These are phyloP conservation scores for Amesomyces nigricolor DNA, from an alignment of 2,329 filamentous ascomycete genomes.

Conservation along the genomic window DNA sequence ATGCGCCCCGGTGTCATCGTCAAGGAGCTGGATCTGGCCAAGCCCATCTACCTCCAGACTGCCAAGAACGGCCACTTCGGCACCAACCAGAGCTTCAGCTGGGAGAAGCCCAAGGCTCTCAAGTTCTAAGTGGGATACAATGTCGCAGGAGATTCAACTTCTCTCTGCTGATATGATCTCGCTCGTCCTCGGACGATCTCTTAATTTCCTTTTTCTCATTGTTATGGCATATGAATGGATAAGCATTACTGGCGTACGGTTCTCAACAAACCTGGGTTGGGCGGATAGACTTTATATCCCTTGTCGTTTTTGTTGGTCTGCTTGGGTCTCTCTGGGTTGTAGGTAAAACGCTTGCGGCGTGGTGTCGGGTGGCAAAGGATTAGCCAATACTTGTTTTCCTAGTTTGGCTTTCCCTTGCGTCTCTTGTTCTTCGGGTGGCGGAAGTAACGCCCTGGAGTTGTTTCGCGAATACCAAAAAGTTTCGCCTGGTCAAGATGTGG, in stretches of 20 bases:
- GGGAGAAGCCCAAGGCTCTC: slow-evolving; percentile 96
- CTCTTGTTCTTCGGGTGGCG: slow-evolving; percentile 10
- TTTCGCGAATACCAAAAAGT: slow-evolving; percentile 19
- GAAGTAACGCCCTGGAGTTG: slow-evolving; percentile 20
- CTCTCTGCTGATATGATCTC: slow-evolving; percentile 26
- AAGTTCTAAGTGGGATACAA: slow-evolving; percentile 62
- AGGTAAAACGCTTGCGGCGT: slow-evolving; percentile 15
- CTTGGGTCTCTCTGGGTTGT: slow-evolving; percentile 19
- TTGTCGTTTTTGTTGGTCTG: slow-evolving; percentile 16
- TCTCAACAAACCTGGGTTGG: slow-evolving; percentile 34
- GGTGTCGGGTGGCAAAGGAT: slow-evolving; percentile 9
- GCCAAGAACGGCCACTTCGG: slow-evolving; percentile 99
- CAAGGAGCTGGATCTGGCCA: slow-evolving; percentile 88
- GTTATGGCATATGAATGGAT: slow-evolving; percentile 24
- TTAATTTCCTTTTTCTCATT: slow-evolving; percentile 15
- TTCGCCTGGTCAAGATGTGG: slow-evolving; percentile 17
- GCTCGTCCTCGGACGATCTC: slow-evolving; percentile 22
- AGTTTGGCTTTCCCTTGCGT: slow-evolving; percentile 20
- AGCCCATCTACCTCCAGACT: slow-evolving; percentile 96
- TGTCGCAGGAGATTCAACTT: slow-evolving; percentile 32
- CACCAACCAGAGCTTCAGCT: slow-evolving; percentile 94
- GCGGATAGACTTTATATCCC: slow-evolving; percentile 28
- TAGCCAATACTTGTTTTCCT: slow-evolving; percentile 8
- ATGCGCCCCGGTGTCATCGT: slow-evolving; percentile 97
- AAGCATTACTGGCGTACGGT: slow-evolving; percentile 33